Evolutionary conservation across 2,329 filamentous ascomycete genomes (phyloP).

Genomic region (Fusarium clavum): DNA sequence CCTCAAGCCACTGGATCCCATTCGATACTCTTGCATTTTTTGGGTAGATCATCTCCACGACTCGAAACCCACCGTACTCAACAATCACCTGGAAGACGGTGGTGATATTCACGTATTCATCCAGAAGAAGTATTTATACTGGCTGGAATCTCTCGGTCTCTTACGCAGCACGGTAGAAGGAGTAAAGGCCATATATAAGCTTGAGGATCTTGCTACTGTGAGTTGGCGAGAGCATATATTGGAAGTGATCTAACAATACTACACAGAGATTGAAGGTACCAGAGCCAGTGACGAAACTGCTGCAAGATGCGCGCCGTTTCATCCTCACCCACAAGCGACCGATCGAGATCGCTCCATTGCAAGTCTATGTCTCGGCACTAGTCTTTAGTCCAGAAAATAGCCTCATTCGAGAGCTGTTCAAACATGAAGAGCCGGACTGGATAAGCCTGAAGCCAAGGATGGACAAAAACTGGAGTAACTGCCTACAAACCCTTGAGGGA

Average conservation of each 20-base stretch:
- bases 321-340: background rate
- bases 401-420: background rate
- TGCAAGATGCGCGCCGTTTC: background rate
- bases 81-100: fast-evolving
- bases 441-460: background rate
- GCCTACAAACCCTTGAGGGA: background rate
- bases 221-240: background rate
- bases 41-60: background rate
- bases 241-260: fast-evolving
- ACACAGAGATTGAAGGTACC: fast-evolving
- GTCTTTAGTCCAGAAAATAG: background rate
- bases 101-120: fast-evolving
- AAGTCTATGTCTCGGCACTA: background rate
- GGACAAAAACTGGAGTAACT: background rate
- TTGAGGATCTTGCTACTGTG: background rate
- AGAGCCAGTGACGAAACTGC: fast-evolving
- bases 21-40: background rate
- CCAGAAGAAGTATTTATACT: background rate
- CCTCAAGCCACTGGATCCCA: fast-evolving
- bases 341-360: background rate
- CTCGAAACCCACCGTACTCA: background rate
- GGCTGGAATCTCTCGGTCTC: background rate
- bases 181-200: fast-evolving
- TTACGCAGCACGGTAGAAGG: fast-evolving
- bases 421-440: background rate